phyloP scores from a whole-genome alignment of 352 stramenopile genomes.

The Phytopythium oedochilum region DNA sequence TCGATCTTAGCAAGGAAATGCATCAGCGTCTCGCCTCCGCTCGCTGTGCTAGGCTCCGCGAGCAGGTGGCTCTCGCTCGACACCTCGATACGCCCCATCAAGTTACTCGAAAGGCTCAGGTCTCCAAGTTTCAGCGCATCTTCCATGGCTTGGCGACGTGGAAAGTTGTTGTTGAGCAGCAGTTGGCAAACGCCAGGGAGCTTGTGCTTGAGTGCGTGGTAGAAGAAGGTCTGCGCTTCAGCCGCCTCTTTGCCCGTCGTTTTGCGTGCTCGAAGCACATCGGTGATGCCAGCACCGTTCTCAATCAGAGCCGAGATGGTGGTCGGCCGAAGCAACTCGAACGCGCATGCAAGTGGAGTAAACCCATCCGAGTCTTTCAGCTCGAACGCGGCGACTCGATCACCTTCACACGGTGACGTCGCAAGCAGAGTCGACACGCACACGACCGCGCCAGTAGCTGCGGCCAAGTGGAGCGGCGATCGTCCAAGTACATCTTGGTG shows the following conservation, averaged over 20 bases:
- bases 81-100: conserved; percentile 27
- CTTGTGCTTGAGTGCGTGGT: conserved; percentile 60
- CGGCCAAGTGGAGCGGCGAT: conserved; percentile 54
- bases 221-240: conserved; percentile 53
- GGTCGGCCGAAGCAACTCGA: conserved; percentile 51
- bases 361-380: conserved; percentile 41
- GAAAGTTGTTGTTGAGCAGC: conserved; percentile 64
- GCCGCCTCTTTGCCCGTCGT: conserved; percentile 20
- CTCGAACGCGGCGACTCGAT: conserved; percentile 22
- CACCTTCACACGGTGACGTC: conserved; percentile 8
- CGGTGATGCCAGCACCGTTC: conserved; percentile 14
- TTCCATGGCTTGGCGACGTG: conserved; percentile 64
- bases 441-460: conserved; percentile 72
- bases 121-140: conserved; percentile 57
- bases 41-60: background rate
- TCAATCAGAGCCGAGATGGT: conserved; percentile 73
- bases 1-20: conserved; percentile 54
- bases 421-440: conserved; percentile 36
- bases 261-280: background rate
- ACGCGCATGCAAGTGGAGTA: conserved; percentile 48
- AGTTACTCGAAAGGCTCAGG: conserved; percentile 61
- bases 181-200: conserved; percentile 74
- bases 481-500: conserved; percentile 42
- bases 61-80: conserved; percentile 2
- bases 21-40: conserved; percentile 40